These are phyloP conservation scores for Trichocladium uniseriatum DNA, from an alignment of 495 filamentous ascomycete species.

Conservation along the genomic window DNA sequence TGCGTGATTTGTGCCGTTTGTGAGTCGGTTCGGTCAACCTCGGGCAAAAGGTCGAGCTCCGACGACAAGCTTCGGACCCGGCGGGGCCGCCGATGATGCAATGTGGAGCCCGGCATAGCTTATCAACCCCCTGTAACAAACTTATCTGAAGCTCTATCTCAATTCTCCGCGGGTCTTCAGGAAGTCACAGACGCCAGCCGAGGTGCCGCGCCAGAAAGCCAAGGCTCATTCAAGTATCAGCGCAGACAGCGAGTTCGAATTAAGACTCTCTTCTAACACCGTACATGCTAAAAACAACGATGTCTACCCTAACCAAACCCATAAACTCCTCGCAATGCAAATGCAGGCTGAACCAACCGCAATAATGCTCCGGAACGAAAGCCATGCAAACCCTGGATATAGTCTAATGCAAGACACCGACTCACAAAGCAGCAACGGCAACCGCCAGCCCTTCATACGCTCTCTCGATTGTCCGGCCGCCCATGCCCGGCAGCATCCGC, in stretches of 20 bases:
- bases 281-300: neutral
- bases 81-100: slow-evolving; percentile 23
- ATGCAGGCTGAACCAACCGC: neutral
- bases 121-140: too few species aligned
- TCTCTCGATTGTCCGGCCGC: slow-evolving; percentile 49
- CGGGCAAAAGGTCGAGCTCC: slow-evolving; percentile 2
- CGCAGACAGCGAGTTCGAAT: too few species aligned
- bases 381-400: too few species aligned
- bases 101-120: slow-evolving; percentile 9
- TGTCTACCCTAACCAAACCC: too few species aligned
- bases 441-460: slow-evolving; percentile 36
- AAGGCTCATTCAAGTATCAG: too few species aligned
- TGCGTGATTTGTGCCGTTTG: neutral
- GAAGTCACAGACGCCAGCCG: too few species aligned
- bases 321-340: slow-evolving; percentile 6
- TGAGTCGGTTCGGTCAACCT: neutral
- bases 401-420: neutral
- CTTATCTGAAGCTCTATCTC: too few species aligned
- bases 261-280: too few species aligned
- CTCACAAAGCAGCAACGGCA: neutral
- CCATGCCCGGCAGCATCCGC: slow-evolving; percentile 49
- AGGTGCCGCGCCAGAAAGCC: too few species aligned
- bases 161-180: too few species aligned
- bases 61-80: neutral
- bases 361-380: neutral